Base-by-base conservation (phyloP, 2,329 filamentous ascomycete genomes). In the Pseudogymnoascus sp. region DNA sequence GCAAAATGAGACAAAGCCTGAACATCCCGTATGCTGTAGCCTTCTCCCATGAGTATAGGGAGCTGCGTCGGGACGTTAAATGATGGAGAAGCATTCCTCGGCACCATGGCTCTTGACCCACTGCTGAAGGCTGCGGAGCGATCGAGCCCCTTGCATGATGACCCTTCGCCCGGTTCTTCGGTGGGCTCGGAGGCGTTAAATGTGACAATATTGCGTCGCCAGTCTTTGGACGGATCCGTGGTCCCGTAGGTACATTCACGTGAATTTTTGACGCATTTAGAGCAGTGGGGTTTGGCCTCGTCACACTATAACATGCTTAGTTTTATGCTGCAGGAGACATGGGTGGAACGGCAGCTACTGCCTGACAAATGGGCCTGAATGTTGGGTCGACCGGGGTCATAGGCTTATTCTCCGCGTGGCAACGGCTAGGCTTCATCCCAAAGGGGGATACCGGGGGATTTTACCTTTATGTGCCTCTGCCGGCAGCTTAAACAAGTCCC, bases 381-480 rank as follows among this genome's bases (percentile, higher is more conserved):
- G 51, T 19, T 19, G 25, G 51, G 51, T 57, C 25, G 51, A 57
- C 25, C 6, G 19, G 51, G 51, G n/a, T 34, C 48, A 31, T 13
- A 2, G n/a, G 4, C 11, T 6, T 31, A 54, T 19, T 34, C 25
- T 19, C 51, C 25, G n/a, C 4, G 19, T 13, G 10, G 28, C 23
- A 31, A 13, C 4, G 48, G 48, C 8, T 16, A n/a, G 48, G 8
- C 48, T 2, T 19, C 7, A 8, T 6, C 25, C 51, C 5, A 19
- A 34, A 34, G 8, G 13, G 51, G 25, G 2, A 34, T 34, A 19
- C 25, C 25, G 25, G 25, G 48, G n/a, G 8, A 19, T 31, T 57
- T 57, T 57, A 57, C 51, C 51, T 57, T 57, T 34, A 57, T 57
- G 51, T 57, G 51, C 28, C 51, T 34, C 51, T 57, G 51, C 25